Conservation (phyloP, 202 grass and related monocot genomes). For the Panicum virgatum region DNA sequence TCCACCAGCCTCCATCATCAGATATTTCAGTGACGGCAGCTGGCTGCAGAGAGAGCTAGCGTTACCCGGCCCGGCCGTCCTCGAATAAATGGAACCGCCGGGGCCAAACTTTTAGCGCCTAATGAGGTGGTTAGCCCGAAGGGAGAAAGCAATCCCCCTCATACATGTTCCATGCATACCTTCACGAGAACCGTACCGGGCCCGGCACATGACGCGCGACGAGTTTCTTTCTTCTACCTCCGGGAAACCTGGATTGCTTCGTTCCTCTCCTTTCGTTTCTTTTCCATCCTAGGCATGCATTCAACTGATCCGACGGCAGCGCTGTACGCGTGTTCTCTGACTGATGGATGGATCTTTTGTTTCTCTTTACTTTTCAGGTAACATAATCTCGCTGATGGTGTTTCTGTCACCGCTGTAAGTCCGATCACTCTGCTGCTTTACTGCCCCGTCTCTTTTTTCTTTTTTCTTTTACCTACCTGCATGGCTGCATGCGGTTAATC, state of each 20-base stretch:
- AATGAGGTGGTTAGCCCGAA: conserved; percentile 35
- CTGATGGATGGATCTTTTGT: conserved; percentile 1
- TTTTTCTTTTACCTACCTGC: neutral
- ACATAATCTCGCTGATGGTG: conserved; percentile 94
- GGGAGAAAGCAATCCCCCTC: conserved; percentile 27
- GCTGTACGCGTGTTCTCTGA: neutral
- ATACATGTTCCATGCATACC: conserved; percentile 34
- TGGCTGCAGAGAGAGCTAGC: too few species aligned
- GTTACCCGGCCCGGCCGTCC: too few species aligned
- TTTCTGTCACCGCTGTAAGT: conserved; percentile 93
- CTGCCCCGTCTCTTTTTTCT: neutral
- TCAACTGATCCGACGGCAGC: neutral
- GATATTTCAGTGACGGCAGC: neutral
- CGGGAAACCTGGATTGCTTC: neutral
- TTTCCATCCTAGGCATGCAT: neutral
- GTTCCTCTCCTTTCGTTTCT: neutral
- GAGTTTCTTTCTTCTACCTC: conserved; percentile 1
- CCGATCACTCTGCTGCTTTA: neutral
- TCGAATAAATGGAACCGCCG: conserved; percentile 30
- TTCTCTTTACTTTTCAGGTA: conserved; percentile 55
- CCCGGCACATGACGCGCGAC: too few species aligned
- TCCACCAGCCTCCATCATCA: neutral
- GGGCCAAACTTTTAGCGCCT: conserved; percentile 37
- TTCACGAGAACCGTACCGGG: conserved; percentile 22
- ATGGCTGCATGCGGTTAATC: neutral